Evolutionary conservation across 2,329 filamentous ascomycete genomes (phyloP), one percentile per base, ranked within the genome.

Genomic region (Chrysosporium queenslandicum): DNA sequence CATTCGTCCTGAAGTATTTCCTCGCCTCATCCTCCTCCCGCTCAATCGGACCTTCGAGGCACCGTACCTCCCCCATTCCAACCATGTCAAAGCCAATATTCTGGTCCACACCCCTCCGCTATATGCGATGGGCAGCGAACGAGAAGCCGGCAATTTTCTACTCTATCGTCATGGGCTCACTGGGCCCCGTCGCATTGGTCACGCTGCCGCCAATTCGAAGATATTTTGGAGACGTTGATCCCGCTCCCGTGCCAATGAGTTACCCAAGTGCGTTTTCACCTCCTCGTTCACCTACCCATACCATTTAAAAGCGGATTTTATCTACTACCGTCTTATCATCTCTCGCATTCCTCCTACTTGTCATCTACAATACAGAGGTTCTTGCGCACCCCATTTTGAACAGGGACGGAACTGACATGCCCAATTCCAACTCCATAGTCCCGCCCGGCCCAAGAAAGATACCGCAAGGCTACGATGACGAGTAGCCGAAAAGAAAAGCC

Each of bases 101-200:
- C 85, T 96, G 85, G 82, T 78, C 81, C 60, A 78, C 80, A 55
- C 92, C 92, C 58, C 65, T 94, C 68, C 82, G 82, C 63, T 97
- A 95, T 81, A 73, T 86, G 64, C 84, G 84, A 71, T 97, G 90
- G 88, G 83, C 89, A 50, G 79, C 86, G 47, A 84, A 88, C 73
- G 85, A 92, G 71, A 86, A 86, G 69, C 92, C 92, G 48, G 89
- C 89, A 55, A 85, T 89, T 74, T 94, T 96, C 78, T 97, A 82
- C 79, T 88, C 87, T 62, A 74, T 87, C 64, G 66, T 87, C 54
- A 74, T 97, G 59, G 91, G 87, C 61, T 74, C 71, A 58, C 63
- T 81, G 52, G 89, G 89, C 9, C 92, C 91, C 32, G 69, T 86
- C 53, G 73, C 80, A 53, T 74, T 94, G 58, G 68, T 85, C 55